A percentile compares a stretch with the other conserved stretches of the same genome.
phyloP scores from a whole-genome alignment of 768 basidiomycete genomes.

The Nidularia pulvinata region DNA sequence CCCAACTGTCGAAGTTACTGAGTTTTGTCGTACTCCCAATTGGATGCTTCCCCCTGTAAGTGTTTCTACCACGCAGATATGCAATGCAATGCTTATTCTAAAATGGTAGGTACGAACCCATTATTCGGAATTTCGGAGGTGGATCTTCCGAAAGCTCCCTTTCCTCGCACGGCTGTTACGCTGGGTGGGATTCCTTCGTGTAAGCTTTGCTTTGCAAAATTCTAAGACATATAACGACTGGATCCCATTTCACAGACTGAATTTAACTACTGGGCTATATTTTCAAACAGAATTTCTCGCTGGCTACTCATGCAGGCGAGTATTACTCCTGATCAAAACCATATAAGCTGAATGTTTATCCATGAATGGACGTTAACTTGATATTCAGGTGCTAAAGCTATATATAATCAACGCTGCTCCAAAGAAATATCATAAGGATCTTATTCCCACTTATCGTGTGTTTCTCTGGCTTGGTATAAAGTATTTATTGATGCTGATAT shows the following conservation, averaged over 20 bases:
- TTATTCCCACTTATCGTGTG: constrained; percentile 52
- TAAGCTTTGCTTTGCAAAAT: constrained; percentile 4
- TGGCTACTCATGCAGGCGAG: too few relatives aligned
- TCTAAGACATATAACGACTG: not conserved
- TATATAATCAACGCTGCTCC: constrained; percentile 45
- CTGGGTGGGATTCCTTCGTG: constrained; percentile 9
- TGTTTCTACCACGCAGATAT: constrained; percentile 1
- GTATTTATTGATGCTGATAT: not conserved
- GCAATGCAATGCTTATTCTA: not conserved
- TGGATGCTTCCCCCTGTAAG: constrained; percentile 48
- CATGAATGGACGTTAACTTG: too few relatives aligned
- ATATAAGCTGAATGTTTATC: too few relatives aligned
- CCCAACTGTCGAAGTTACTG: constrained; percentile 34
- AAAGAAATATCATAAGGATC: constrained; percentile 33
- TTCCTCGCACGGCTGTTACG: constrained; percentile 8
- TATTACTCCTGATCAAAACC: too few relatives aligned
- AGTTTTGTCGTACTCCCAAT: constrained; percentile 49
- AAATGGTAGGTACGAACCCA: constrained; percentile 5
- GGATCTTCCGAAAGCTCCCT: constrained; percentile 6
- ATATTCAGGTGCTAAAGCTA: constrained; percentile 1
- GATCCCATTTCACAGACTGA: constrained; percentile 7
- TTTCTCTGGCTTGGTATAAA: not conserved
- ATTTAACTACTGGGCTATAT: constrained; percentile 3
- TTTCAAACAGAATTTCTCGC: too few relatives aligned
- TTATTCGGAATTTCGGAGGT: constrained; percentile 12